Evolutionary conservation across 257 asterid genomes (phyloP).

Genomic region (Forsythia suspensa): DNA sequence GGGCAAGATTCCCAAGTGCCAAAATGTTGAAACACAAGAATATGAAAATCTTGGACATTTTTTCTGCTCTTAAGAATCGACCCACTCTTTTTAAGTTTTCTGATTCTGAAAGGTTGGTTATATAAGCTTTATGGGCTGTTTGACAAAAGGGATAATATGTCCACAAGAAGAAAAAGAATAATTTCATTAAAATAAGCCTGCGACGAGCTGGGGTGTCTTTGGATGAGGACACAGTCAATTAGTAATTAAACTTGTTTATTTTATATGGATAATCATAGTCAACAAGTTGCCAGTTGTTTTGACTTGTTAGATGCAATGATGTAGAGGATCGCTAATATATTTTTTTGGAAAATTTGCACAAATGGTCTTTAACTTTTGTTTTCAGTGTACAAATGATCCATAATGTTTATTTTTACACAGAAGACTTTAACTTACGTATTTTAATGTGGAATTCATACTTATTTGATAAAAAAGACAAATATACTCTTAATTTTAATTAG

Average conservation of each 20-base stretch:
- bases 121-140: not conserved
- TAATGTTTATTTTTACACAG: too few relatives aligned
- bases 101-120: not conserved
- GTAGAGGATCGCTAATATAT: not conserved
- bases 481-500: too few relatives aligned
- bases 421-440: too few relatives aligned
- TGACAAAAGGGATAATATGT: too few relatives aligned
- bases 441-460: accelerated
- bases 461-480: too few relatives aligned
- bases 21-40: slow-evolving; percentile 27
- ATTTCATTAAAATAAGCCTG: slow-evolving; percentile 1
- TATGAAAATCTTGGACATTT: slow-evolving; percentile 30
- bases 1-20: slow-evolving; percentile 20
- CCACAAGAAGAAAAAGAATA: slow-evolving; percentile 2
- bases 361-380: too few relatives aligned
- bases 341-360: too few relatives aligned
- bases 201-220: slow-evolving; percentile 23
- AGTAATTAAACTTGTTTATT: not conserved
- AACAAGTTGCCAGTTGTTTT: slow-evolving; percentile 20
- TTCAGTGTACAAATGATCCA: too few relatives aligned
- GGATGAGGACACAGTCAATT: slow-evolving; percentile 8
- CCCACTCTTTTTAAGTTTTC: not conserved
- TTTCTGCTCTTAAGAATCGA: not conserved
- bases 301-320: not conserved
- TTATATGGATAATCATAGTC: not conserved